These are phyloP conservation scores for Solanum rostratum DNA, from an alignment of 257 asterid species.

Conservation along the genomic window DNA sequence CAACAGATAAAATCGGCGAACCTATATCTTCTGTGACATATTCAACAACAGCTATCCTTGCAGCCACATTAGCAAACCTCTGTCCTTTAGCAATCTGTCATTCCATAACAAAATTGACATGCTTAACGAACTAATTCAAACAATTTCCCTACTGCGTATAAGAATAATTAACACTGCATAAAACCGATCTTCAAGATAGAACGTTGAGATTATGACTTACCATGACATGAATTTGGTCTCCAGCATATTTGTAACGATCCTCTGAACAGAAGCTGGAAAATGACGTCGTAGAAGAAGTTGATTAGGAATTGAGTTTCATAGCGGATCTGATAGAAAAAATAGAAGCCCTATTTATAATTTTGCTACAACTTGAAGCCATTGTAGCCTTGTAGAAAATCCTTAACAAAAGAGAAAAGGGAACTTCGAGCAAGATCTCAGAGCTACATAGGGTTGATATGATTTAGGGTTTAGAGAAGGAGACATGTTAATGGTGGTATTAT, in stretches of 20 bases:
- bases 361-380: conserved; percentile 73
- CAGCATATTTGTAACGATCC: conserved; percentile 40
- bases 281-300: conserved; percentile 12
- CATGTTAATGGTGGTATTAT: no score
- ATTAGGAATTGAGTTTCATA: background rate
- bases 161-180: background rate
- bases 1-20: conserved; percentile 58
- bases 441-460: conserved; percentile 3
- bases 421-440: background rate
- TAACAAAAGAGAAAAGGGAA: background rate
- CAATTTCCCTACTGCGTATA: background rate
- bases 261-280: conserved; percentile 24
- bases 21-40: conserved; percentile 38
- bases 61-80: conserved; percentile 45
- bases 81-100: conserved; percentile 49
- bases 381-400: background rate
- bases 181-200: background rate
- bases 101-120: background rate
- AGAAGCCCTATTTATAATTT: conserved; percentile 33
- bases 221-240: conserved; percentile 56
- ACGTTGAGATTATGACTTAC: conserved; percentile 17
- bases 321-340: conserved; percentile 24
- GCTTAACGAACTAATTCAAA: background rate
- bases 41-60: conserved; percentile 31
- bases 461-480: no score